Conservation (phyloP, 352 stramenopile species). For the Pythium chondricola region DNA sequence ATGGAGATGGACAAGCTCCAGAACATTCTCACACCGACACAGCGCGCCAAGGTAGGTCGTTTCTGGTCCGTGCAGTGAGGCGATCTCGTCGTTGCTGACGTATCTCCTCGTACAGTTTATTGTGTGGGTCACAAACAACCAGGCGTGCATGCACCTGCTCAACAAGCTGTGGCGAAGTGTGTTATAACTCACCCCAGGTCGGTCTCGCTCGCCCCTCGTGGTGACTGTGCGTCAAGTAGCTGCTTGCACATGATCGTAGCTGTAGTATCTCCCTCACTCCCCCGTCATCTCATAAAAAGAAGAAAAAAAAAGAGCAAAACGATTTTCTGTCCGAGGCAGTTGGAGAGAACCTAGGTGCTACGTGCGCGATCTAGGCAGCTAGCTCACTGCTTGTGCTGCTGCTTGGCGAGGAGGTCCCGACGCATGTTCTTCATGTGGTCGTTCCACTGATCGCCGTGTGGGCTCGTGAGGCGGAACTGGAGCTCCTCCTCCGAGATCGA, state of each 20-base stretch:
- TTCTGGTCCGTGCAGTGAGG: neutral
- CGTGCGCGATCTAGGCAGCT: no score
- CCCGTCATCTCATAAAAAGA: neutral
- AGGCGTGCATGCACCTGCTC: slow-evolving; percentile 94
- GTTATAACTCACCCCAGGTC: slow-evolving; percentile 71
- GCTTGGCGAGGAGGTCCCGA: slow-evolving; percentile 39
- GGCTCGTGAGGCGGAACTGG: slow-evolving; percentile 77
- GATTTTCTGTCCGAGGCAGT: slow-evolving; percentile 1
- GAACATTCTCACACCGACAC: slow-evolving; percentile 90
- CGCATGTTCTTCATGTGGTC: slow-evolving; percentile 79
- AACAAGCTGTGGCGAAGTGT: slow-evolving; percentile 94
- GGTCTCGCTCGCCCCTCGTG: no score
- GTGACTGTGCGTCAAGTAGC: no score
- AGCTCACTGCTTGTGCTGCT: neutral
- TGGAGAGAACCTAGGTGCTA: no score
- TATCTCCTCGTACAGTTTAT: no score
- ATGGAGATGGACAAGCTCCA: slow-evolving; percentile 92
- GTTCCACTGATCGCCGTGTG: slow-evolving; percentile 73
- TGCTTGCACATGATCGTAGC: neutral
- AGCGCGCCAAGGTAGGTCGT: slow-evolving; percentile 81
- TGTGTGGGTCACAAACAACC: slow-evolving; percentile 95
- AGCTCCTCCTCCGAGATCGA: slow-evolving; percentile 88
- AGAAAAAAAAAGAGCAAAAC: neutral
- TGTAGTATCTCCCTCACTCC: neutral
- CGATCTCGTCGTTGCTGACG: neutral